Conservation (phyloP, 306 rosid species). For the Erythrophleum fordii region DNA sequence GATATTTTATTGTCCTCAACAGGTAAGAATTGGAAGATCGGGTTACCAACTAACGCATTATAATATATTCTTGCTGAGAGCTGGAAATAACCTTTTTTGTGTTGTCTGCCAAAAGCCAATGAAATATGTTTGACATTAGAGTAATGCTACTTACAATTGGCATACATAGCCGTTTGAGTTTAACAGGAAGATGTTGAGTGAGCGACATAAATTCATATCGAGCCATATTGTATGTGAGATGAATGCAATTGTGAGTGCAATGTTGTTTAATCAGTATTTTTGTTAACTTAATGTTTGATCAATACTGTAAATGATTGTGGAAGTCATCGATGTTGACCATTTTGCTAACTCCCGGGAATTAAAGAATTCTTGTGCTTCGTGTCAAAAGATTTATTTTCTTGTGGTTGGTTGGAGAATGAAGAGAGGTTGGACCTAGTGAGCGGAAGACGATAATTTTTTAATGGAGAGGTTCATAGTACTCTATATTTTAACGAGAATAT, state of each 20-base stretch:
- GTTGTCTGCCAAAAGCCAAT: conserved; percentile 27
- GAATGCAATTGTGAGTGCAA: not conserved
- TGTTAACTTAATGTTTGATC: conserved; percentile 14
- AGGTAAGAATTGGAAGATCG: conserved; percentile 17
- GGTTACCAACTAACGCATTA: conserved; percentile 7
- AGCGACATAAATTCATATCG: not conserved
- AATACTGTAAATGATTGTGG: conserved; percentile 42
- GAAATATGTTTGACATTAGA: not conserved
- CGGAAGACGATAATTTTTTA: too few relatives aligned
- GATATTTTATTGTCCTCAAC: conserved; percentile 31
- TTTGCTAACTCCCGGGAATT: conserved; percentile 21
- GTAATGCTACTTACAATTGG: not conserved
- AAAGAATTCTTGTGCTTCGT: conserved; percentile 13
- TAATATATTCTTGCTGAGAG: conserved; percentile 5
- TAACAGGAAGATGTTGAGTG: not conserved
- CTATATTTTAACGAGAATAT: too few relatives aligned
- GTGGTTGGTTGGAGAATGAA: too few relatives aligned
- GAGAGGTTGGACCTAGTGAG: too few relatives aligned
- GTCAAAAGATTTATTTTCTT: conserved; percentile 1
- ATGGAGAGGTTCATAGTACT: too few relatives aligned
- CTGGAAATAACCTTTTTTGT: conserved; percentile 36
- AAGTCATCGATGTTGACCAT: conserved; percentile 19
- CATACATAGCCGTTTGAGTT: not conserved
- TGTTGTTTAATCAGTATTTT: not conserved
- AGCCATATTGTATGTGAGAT: not conserved